These are phyloP conservation scores for Talaromyces islandicus DNA, from an alignment of 2,329 filamentous ascomycete genomes.

Conservation along the genomic window DNA sequence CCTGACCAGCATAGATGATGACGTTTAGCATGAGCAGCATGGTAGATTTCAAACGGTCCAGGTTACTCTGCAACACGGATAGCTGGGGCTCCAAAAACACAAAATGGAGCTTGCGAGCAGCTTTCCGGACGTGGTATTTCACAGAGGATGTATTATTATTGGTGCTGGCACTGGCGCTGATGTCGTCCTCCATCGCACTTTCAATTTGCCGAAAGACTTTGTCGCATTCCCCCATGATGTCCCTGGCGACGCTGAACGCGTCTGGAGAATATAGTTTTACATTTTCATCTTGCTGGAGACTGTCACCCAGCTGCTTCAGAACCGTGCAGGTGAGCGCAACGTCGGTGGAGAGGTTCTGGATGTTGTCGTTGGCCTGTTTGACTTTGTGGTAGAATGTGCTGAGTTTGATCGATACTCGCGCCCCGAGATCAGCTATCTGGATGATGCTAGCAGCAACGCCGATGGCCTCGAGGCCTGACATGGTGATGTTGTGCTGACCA, in stretches of 20 bases:
- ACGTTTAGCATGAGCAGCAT: not conserved
- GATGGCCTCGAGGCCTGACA: constrained; percentile 17
- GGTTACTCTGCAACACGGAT: not conserved
- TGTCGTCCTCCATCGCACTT: not conserved
- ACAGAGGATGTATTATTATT: not conserved
- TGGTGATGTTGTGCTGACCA: constrained; percentile 2
- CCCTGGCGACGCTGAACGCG: not conserved
- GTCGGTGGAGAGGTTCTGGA: constrained; percentile 20
- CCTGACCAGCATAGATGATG: not conserved
- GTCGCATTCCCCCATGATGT: not conserved
- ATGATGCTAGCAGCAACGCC: constrained; percentile 23
- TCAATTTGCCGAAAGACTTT: not conserved
- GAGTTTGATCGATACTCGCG: constrained; percentile 23
- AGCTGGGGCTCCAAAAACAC: not conserved
- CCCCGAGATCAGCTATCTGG: constrained; percentile 26
- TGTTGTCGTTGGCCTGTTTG: constrained; percentile 18
- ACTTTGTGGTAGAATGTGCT: constrained; percentile 23
- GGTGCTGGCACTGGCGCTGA: not conserved
- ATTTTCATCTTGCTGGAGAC: constrained; percentile 9
- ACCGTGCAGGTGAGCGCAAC: constrained; percentile 24
- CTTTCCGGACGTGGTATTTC: not conserved
- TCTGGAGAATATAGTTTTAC: not conserved
- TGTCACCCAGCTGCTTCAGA: constrained; percentile 19
- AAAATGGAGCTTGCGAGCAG: not conserved
- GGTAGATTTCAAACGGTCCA: not conserved